Evolutionary conservation across 2,329 filamentous ascomycete genomes (phyloP).

Genomic region (Chaetomiaceae sp.): DNA sequence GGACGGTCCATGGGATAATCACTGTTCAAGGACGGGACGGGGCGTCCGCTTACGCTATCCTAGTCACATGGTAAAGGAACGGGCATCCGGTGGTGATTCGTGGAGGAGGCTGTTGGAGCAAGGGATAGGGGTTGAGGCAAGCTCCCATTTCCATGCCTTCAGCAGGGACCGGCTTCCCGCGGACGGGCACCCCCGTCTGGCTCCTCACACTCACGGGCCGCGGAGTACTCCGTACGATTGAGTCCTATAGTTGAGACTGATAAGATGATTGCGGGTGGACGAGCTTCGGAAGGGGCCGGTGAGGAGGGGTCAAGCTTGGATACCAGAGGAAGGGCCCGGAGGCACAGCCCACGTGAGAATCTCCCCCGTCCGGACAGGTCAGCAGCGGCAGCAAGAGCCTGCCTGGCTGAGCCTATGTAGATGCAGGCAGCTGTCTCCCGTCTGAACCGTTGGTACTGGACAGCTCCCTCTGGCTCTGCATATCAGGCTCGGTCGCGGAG

Average conservation of each 20-base stretch:
- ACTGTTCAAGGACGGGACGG: conserved; percentile 3
- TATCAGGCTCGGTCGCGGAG: too few species aligned
- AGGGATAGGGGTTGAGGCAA: conserved; percentile 1
- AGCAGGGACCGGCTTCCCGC: neutral
- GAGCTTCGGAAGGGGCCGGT: too few species aligned
- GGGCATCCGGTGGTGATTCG: conserved; percentile 3
- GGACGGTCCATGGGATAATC: conserved; percentile 9
- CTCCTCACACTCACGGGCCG: too few species aligned
- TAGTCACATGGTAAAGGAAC: neutral
- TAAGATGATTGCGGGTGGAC: too few species aligned
- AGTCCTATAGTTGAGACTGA: too few species aligned
- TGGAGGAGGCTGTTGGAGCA: neutral
- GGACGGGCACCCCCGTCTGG: neutral
- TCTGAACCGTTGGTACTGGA: too few species aligned
- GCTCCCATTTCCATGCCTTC: conserved; percentile 3
- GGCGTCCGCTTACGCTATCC: conserved; percentile 1
- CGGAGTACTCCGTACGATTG: too few species aligned
- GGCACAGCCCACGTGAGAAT: conserved; percentile 1
- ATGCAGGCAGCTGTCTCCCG: too few species aligned
- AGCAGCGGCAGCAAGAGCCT: conserved; percentile 10
- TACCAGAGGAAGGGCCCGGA: neutral
- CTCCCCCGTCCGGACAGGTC: conserved; percentile 3
- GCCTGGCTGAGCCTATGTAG: conserved; percentile 21
- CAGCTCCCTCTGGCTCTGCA: too few species aligned
- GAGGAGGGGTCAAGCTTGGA: neutral